These are phyloP conservation scores for Labyrinthula sp. DNA, from an alignment of 352 stramenopile genomes.

Conservation along the genomic window DNA sequence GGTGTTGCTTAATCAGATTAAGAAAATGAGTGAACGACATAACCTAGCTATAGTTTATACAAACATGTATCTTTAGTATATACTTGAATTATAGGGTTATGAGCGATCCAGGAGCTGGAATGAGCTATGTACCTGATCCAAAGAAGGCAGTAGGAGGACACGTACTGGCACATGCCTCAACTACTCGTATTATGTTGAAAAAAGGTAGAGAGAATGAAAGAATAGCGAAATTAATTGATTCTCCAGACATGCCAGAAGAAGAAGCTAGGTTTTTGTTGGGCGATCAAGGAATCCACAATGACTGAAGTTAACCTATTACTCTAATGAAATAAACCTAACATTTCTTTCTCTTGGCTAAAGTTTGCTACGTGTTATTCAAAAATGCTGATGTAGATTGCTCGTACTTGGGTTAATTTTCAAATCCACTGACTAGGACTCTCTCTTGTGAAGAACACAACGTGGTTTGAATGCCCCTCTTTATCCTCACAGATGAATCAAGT, in stretches of 20 bases:
- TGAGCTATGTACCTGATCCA: slow-evolving; percentile 33
- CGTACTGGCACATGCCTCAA: slow-evolving; percentile 90
- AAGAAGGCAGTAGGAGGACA: slow-evolving; percentile 41
- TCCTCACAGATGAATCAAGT: too few species aligned
- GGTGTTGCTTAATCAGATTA: slow-evolving; percentile 55
- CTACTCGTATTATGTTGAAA: slow-evolving; percentile 74
- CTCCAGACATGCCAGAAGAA: slow-evolving; percentile 58
- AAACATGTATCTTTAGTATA: slow-evolving; percentile 43
- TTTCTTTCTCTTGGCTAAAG: too few species aligned
- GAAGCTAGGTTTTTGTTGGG: slow-evolving; percentile 94
- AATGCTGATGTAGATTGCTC: too few species aligned
- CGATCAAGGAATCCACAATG: slow-evolving; percentile 70
- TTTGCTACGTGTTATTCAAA: too few species aligned
- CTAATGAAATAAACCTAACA: too few species aligned
- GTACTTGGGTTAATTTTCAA: too few species aligned
- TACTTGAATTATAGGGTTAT: slow-evolving; percentile 19
- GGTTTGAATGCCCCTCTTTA: too few species aligned
- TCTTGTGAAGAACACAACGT: too few species aligned
- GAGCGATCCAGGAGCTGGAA: slow-evolving; percentile 35
- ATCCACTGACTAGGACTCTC: too few species aligned
- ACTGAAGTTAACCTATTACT: slow-evolving; percentile 51
- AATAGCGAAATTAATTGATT: slow-evolving; percentile 73
- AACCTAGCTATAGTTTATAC: slow-evolving; percentile 74
- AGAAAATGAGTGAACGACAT: slow-evolving; percentile 52
- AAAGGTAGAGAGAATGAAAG: slow-evolving; percentile 68